A percentile compares a stretch with the other conserved stretches of the same genome.
Conservation (phyloP, 2,329 filamentous ascomycete genomes). For the Hypoxylon sp. region DNA sequence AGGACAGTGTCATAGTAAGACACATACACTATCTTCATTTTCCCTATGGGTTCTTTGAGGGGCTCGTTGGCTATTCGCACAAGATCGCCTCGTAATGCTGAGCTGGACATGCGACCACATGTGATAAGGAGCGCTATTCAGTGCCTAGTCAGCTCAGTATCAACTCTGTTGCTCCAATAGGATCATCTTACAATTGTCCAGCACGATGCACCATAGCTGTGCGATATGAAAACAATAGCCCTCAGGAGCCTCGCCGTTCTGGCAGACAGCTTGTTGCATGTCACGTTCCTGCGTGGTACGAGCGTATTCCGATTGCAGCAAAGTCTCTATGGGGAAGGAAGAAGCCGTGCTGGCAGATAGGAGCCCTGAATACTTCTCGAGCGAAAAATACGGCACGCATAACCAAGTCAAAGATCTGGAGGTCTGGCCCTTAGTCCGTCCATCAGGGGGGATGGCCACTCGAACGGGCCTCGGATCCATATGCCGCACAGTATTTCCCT, state of each 20-base stretch:
- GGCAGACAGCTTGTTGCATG: conserved; percentile 46
- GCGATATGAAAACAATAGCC: conserved; percentile 45
- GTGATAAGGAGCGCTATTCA: conserved; percentile 46
- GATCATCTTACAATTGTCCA: conserved; percentile 47
- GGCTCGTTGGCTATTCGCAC: conserved; percentile 40
- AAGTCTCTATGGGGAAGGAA: conserved; percentile 45
- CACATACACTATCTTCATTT: conserved; percentile 38
- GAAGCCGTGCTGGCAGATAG: conserved; percentile 32
- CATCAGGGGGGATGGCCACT: conserved; percentile 51
- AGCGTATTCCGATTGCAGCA: conserved; percentile 45
- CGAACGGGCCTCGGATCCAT: conserved; percentile 60
- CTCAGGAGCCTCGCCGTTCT: conserved; percentile 30
- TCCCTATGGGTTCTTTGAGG: conserved; percentile 26
- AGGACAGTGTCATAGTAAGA: conserved; percentile 42
- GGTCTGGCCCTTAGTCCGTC: conserved; percentile 40
- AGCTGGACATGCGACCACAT: conserved; percentile 39
- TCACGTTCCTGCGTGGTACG: conserved; percentile 40
- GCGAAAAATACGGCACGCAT: conserved; percentile 64
- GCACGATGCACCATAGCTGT: conserved; percentile 50
- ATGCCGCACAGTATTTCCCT: conserved; percentile 58
- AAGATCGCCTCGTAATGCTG: conserved; percentile 25
- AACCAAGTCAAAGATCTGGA: conserved; percentile 57
- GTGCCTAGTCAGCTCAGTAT: conserved; percentile 11
- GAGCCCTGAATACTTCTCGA: conserved; percentile 55
- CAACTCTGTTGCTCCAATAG: not conserved